These are phyloP conservation scores for Hypomontagnella monticulosa DNA, from an alignment of 495 filamentous ascomycete species.

Conservation along the genomic window DNA sequence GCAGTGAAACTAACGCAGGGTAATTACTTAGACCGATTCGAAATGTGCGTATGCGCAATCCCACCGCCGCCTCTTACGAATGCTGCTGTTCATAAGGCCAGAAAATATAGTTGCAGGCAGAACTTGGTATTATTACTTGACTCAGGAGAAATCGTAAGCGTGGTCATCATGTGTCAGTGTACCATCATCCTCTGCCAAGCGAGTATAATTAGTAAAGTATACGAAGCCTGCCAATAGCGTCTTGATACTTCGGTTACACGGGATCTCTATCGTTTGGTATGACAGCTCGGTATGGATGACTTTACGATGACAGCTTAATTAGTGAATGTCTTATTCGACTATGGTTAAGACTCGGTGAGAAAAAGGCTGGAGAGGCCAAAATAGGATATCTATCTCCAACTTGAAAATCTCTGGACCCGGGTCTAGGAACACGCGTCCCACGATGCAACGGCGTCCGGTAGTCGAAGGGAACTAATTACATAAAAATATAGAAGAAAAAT, in stretches of 20 bases:
- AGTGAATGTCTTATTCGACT: slow-evolving; percentile 14
- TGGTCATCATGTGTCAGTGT: slow-evolving; percentile 29
- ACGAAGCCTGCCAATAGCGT: slow-evolving; percentile 13
- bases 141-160: slow-evolving; percentile 13
- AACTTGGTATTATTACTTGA: slow-evolving; percentile 3
- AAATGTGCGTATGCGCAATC: slow-evolving; percentile 12
- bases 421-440: slow-evolving; percentile 22
- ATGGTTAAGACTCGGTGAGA: slow-evolving; percentile 16
- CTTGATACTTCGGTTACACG: slow-evolving; percentile 24
- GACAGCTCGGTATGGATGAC: slow-evolving; percentile 2
- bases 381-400: slow-evolving; percentile 17
- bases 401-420: slow-evolving; percentile 3
- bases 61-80: slow-evolving; percentile 18
- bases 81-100: background rate
- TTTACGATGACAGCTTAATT: slow-evolving; percentile 22
- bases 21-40: slow-evolving; percentile 12
- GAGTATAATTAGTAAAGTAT: slow-evolving; percentile 28
- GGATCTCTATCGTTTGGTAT: slow-evolving; percentile 15
- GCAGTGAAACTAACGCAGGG: slow-evolving; percentile 32
- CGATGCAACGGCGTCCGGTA: background rate
- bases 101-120: slow-evolving; percentile 19
- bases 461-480: background rate
- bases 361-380: slow-evolving; percentile 15
- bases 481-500: background rate
- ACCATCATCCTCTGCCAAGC: slow-evolving; percentile 29